phyloP scores from a whole-genome alignment of 345 rosid genomes.

The Noccaea caerulescens region DNA sequence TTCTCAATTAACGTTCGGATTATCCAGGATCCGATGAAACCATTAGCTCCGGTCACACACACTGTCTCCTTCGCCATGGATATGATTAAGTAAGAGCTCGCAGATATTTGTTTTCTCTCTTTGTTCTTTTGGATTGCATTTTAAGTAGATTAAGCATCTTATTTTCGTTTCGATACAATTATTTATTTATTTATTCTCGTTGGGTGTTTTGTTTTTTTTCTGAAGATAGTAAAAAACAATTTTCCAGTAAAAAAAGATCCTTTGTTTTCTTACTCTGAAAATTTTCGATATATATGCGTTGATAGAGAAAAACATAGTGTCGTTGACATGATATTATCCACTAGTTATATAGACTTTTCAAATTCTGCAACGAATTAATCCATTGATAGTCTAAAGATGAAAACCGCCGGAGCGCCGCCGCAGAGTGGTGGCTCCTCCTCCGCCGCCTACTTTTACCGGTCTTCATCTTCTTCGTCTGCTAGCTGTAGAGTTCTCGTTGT shows the following conservation, averaged over 20 bases:
- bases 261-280: constrained; percentile 7
- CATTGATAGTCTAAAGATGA: constrained; percentile 28
- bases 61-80: constrained; percentile 55
- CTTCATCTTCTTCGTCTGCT: constrained; percentile 40
- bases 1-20: constrained; percentile 54
- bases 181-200: not conserved
- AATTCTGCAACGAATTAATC: not conserved
- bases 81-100: not conserved
- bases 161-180: not conserved
- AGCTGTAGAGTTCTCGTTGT: constrained; percentile 43
- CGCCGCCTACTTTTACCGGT: constrained; percentile 21
- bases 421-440: constrained; percentile 33
- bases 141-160: constrained; percentile 3
- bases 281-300: not conserved
- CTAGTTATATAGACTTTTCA: constrained; percentile 36
- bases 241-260: not conserved
- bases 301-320: not conserved
- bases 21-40: constrained; percentile 84
- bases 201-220: not conserved
- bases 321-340: constrained; percentile 42
- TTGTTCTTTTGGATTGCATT: not conserved
- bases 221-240: not conserved
- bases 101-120: not conserved
- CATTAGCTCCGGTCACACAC: constrained; percentile 84
- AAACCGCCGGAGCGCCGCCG: constrained; percentile 46